A percentile compares a stretch with the other conserved stretches of the same genome.
Evolutionary conservation across 164 flowering plant species (phyloP).

Genomic region (Chimonanthus praecox): DNA sequence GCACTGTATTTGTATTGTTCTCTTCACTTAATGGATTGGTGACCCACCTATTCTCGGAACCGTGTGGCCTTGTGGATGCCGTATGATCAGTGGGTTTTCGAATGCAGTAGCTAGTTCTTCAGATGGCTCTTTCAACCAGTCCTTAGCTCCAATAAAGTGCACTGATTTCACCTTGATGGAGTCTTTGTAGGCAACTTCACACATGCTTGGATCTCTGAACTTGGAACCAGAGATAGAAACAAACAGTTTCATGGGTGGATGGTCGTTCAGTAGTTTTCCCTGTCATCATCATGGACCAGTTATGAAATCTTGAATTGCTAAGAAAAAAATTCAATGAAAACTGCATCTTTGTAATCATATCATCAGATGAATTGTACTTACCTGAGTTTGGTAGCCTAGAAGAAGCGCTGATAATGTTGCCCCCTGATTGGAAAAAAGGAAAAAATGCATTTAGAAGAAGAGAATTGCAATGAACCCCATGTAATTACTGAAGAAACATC

Average conservation of each 20-base stretch:
- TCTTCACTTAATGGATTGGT: background rate
- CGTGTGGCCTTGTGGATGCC: conserved; percentile 79
- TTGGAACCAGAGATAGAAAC: conserved; percentile 70
- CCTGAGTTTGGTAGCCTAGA: conserved; percentile 78
- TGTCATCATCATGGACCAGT: conserved; percentile 14
- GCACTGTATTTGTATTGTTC: no score
- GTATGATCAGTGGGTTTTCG: conserved; percentile 54
- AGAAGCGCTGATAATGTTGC: conserved; percentile 62
- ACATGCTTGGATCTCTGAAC: conserved; percentile 54
- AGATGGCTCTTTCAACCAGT: conserved; percentile 63
- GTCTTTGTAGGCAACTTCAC: conserved; percentile 69
- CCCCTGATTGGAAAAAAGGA: conserved; percentile 34
- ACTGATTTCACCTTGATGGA: conserved; percentile 66
- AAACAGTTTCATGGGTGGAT: conserved; percentile 59
- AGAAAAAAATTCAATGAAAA: background rate
- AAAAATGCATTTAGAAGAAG: background rate
- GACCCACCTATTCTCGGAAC: conserved; percentile 64
- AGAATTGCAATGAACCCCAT: background rate
- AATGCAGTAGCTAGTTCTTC: conserved; percentile 68
- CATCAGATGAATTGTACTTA: conserved; percentile 1
- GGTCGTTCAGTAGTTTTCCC: conserved; percentile 71
- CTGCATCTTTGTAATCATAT: background rate
- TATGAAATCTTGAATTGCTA: background rate
- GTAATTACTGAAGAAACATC: background rate
- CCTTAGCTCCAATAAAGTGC: conserved; percentile 77